Base-by-base conservation (phyloP, 78 protist genomes). In the Dictyostelium brefeldianum region DNA sequence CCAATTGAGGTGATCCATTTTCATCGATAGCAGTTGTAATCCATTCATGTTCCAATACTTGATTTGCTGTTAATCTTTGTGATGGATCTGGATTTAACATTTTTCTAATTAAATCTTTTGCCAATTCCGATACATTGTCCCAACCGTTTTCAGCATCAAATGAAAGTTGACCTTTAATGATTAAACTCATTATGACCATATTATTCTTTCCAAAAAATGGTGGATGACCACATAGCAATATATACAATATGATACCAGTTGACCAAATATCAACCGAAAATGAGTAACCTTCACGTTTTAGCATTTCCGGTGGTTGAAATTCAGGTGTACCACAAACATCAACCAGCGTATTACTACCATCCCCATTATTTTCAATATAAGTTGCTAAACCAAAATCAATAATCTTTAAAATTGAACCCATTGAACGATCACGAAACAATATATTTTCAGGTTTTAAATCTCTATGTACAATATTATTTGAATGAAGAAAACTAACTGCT, bases 261-360 rank as follows among this genome's bases (percentile, higher is more conserved):
- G 90, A 87, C 96, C 96, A 94, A 67, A 83, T 83, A 64, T 94
- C 96, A 0, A 94, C 96, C 46, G 90, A 89, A 62, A 31, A 75
- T 12, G 92, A 90, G 27, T 94, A 94, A 10, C 95, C 96, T 2
- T 36, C 43, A 48, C 96, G 50, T 51, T 69, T 69, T 17, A 94
- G 64, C 91, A 94, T 80, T 43, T 94, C 96, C 22, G 96, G 96
- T 70, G 96, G 94, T 90, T 82, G 91, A 73, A 82, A 90, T 46
- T 90, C 95, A 8, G 98, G 97, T 36, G 97, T 89, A 22, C 98
- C 98, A 79, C 98, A 97, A n/a, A 96, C 94, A 67, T 96, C 96
- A 22, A 56, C 43, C 64, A 97, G 48, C 25, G 31, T 25, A 25
- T 67, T 31, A 17, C 5, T 65, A 29, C 22, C 10, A 22, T 29